Evolutionary conservation across 176 grass and related monocot genomes (phyloP).

Genomic region (Avena eriantha): DNA sequence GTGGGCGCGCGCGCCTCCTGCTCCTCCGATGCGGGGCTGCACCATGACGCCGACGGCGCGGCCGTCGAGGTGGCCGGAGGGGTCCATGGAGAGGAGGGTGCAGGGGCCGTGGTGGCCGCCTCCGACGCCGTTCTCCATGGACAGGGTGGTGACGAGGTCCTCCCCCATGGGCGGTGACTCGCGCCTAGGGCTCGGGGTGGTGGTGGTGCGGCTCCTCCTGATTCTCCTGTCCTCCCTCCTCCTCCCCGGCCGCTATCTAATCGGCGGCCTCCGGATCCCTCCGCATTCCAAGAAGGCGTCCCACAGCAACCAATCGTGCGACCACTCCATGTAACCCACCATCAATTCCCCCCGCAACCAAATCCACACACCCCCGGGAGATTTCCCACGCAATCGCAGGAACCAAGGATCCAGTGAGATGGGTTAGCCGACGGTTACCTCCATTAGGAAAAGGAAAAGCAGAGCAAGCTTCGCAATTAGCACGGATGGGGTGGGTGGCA

Average conservation of each 20-base stretch:
- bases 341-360: slow-evolving; percentile 53
- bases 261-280: slow-evolving; percentile 84
- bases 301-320: slow-evolving; percentile 77
- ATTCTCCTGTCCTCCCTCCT: slow-evolving; percentile 37
- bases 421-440: slow-evolving; percentile 33
- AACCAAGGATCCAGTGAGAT: background rate
- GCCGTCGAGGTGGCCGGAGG: slow-evolving; percentile 70
- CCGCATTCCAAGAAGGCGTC: slow-evolving; percentile 98
- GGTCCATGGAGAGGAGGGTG: slow-evolving; percentile 99
- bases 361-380: slow-evolving; percentile 30
- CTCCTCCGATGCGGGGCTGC: slow-evolving; percentile 53
- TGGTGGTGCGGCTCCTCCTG: slow-evolving; percentile 47
- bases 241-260: slow-evolving; percentile 69
- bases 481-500: background rate
- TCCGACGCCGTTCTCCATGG: slow-evolving; percentile 85
- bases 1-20: slow-evolving; percentile 22
- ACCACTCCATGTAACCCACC: slow-evolving; percentile 90
- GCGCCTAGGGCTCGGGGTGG: slow-evolving; percentile 34
- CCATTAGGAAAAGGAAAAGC: slow-evolving; percentile 18
- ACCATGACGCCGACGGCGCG: slow-evolving; percentile 66
- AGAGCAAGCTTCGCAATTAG: background rate
- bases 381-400: background rate
- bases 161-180: slow-evolving; percentile 69
- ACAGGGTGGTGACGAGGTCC: slow-evolving; percentile 89
- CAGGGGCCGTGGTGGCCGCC: slow-evolving; percentile 64